Base-by-base conservation (phyloP, 2,329 filamentous ascomycete species). In the Apiospora hydei region DNA sequence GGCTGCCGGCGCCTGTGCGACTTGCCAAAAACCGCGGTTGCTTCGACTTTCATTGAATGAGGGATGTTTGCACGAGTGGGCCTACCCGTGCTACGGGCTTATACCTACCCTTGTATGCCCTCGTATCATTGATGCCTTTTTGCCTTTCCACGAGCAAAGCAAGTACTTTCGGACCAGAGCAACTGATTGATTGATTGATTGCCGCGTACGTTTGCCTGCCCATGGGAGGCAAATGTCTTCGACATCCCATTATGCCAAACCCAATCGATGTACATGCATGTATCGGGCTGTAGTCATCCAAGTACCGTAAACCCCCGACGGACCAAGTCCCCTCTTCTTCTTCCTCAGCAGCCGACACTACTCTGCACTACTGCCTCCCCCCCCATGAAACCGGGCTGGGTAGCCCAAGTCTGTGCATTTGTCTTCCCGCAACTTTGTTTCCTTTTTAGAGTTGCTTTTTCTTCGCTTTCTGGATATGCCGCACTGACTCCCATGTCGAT, bases 361-460 rank as follows among this genome's bases (percentile, higher is more conserved):
- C 53, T 61, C 34, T 34, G 10, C 21, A 64, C 57, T 64, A 61
- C 53, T 61, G 46, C 34, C 57, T 64, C 57, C 57, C n/a, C n/a
- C 57, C 57, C 57, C 57, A 64, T 64, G 57, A 64, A 64, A 64
- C 57, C 57, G 34, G 57, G 57, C 57, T 64, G 57, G 57, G 57
- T 64, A 64, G 57, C 18, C 8, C 30, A 38, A 64, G 57, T 49
- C 66, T 68, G 41, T 68, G 43, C 67, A 46, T 68, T 38, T 30
- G n/a, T 14, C 41, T 68, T 49, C 67, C 46, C 66, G 41, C 66
- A 46, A 46, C 43, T 68, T 68, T 49, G 43, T 44, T 43, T 53
- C 38, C 43, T 43, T 53, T 70, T 30, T 41, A 21, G 5, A n/a
- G 69, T 66, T 49, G 53, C 44, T 69, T 61, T 74, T 64, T 61